phyloP scores from a whole-genome alignment of 2,329 filamentous ascomycete genomes.

The Trichothecium sympodiale region DNA sequence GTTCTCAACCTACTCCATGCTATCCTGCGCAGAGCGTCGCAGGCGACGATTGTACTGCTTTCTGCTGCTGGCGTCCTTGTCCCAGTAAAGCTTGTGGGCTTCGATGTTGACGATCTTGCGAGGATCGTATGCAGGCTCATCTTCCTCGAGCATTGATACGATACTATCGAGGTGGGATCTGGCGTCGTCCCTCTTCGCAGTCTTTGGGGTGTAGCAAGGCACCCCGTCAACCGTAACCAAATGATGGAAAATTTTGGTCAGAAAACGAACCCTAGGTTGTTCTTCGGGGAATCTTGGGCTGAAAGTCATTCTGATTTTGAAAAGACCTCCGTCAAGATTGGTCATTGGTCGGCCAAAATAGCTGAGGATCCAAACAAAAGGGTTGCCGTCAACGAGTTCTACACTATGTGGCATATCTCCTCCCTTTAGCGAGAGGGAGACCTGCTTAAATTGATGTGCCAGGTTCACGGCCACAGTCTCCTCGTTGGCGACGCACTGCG shows the following conservation, averaged over 20 bases:
- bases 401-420: slow-evolving; percentile 65
- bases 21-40: slow-evolving; percentile 63
- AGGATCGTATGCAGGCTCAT: slow-evolving; percentile 80
- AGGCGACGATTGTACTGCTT: slow-evolving; percentile 77
- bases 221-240: slow-evolving; percentile 71
- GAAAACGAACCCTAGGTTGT: slow-evolving; percentile 72
- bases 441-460: slow-evolving; percentile 74
- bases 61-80: slow-evolving; percentile 56
- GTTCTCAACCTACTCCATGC: slow-evolving; percentile 43
- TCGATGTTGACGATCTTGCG: slow-evolving; percentile 79
- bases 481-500: slow-evolving; percentile 50
- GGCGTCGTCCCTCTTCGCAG: slow-evolving; percentile 58
- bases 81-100: slow-evolving; percentile 81
- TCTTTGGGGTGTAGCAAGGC: slow-evolving; percentile 66
- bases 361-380: slow-evolving; percentile 79
- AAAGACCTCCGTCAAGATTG: slow-evolving; percentile 83
- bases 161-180: slow-evolving; percentile 76
- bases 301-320: slow-evolving; percentile 68
- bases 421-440: slow-evolving; percentile 62
- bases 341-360: slow-evolving; percentile 91
- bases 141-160: slow-evolving; percentile 74
- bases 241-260: slow-evolving; percentile 79
- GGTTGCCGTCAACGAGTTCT: slow-evolving; percentile 67
- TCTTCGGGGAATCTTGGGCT: slow-evolving; percentile 81
- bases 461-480: slow-evolving; percentile 71